Base-by-base conservation (phyloP, 345 rosid species). In the Cardamine resedifolia region DNA sequence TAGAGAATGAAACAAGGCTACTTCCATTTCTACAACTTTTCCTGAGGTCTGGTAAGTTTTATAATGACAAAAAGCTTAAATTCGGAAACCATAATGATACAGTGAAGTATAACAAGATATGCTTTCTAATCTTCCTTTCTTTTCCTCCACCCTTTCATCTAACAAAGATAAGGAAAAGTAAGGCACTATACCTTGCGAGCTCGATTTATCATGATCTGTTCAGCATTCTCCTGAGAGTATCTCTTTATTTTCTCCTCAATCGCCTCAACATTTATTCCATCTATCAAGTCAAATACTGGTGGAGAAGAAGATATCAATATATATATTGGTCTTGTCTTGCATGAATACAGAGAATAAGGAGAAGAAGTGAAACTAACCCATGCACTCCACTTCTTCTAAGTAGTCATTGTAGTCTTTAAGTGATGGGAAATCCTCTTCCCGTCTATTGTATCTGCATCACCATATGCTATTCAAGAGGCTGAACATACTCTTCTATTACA, bases 381-480 rank as follows among this genome's bases (percentile, higher is more conserved):
- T 92, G 65, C 90, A 89, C 83, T 96, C 99, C 41, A 96, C 97
- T 76, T 90, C 92, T 79, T 92, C 98, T 84, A 92, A 83, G 80
- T 88, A 92, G 83, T 96, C 95, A 78, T 92, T 90, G 80, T 92
- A 96, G 66, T 90, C 99, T 57, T 39, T 82, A 72, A 92, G 47
- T 39, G 91, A 85, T 24, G 88, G 81, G 63, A 92, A 96, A 81
- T 90, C 98, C 5, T 91, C 97, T 79, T 90, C 92, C 71, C 94
- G 82, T 83, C 84, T 96, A 72, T 96, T 96, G 80, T 57, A 96
- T 84, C 99, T 96, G 52, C 71, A 68, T 21, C 21, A 5, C 78
- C 64, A 26, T 11, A 28, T 44, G 33, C 34, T 45, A 48, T 20
- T 55, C 19, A 55, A 43, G 16, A 68, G 18, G 47, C 10, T 36